Base-by-base conservation (phyloP, 305 asterid species). In the Rubia occidens region DNA sequence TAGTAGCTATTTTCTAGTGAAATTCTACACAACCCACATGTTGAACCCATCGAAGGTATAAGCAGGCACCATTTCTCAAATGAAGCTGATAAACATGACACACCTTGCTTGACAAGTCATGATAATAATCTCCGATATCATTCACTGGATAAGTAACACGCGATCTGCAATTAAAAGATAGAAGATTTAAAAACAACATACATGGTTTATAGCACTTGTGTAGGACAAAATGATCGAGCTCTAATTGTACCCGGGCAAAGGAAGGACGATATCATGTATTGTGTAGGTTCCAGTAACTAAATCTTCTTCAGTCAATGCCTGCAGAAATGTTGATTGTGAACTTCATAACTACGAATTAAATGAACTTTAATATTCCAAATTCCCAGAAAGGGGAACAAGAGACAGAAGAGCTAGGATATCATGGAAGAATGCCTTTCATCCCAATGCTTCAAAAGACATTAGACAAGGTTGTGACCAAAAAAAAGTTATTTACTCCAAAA, bases 171-270 rank as follows among this genome's bases (percentile, higher is more conserved):
- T 59, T 65, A 77, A 74, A 49, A 55, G 49, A 60, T 14, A 60
- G 65, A 60, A 73, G 64, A 67, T 39, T 20, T 20, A 63, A 29
- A 49, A 59, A 49, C 20, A 58, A 37, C 43, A 44, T 45, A 17
- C 14, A 56, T 55, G 14, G n/a, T 0, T 56, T 65, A 39, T 18
- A 60, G 61, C 60, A 45, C 24, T 32, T 21, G 39, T 37, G 75
- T 74, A 56, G 61, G 55, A 69, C 74, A 64, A 71, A 43, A 71
- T 51, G 43, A 67, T 77, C 59, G 64, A 71, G 60, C 10, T 59
- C 70, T 73, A 55, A 7, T 69, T 70, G 76, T 85, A 93, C 98
- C 98, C 98, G 13, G 98, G 97, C 75, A 93, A 85, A 80, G 98
- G 98, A 81, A 93, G 97, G 77, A 93, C 84, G 49, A 93, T 73